phyloP scores from a whole-genome alignment of 1,284 basidiomycete species.

The Hypsizygus ulmarius region DNA sequence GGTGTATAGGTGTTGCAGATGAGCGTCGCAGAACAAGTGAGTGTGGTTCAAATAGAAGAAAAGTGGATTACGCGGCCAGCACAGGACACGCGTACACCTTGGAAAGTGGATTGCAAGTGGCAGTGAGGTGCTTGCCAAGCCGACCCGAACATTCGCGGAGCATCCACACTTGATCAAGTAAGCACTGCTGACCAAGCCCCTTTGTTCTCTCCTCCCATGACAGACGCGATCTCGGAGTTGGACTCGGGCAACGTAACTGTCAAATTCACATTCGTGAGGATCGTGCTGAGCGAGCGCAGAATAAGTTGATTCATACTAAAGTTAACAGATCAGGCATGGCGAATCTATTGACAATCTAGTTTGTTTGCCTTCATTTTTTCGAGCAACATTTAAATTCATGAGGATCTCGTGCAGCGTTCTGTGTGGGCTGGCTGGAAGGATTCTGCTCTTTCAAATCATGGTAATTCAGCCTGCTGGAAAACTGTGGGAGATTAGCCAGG shows the following conservation, averaged over 20 bases:
- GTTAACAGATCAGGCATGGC: conserved; percentile 67
- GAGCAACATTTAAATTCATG: not conserved
- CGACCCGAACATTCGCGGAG: not conserved
- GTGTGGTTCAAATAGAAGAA: conserved; percentile 12
- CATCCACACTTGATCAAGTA: too few relatives aligned
- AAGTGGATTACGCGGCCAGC: conserved; percentile 20
- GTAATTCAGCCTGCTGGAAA: conserved; percentile 35
- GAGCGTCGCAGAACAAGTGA: conserved; percentile 7
- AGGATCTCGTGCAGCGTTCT: conserved; percentile 33
- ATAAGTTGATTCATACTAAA: not conserved
- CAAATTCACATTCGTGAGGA: conserved; percentile 34
- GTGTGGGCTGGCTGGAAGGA: conserved; percentile 87
- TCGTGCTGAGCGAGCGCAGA: not conserved
- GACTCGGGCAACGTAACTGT: conserved; percentile 19
- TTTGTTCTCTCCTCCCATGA: not conserved
- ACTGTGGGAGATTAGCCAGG: not conserved
- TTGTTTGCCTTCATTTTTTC: conserved; percentile 17
- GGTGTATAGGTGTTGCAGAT: conserved; percentile 6
- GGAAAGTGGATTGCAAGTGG: not conserved
- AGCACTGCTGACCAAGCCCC: not conserved
- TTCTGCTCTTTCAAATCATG: conserved; percentile 80
- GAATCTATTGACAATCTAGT: conserved; percentile 74
- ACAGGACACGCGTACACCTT: not conserved
- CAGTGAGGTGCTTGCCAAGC: not conserved
- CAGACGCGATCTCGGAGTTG: not conserved